Evolutionary conservation across 1,139 yeast genomes (phyloP), one percentile per base, ranked within the genome.

Genomic region (Pichiaceae sp.): DNA sequence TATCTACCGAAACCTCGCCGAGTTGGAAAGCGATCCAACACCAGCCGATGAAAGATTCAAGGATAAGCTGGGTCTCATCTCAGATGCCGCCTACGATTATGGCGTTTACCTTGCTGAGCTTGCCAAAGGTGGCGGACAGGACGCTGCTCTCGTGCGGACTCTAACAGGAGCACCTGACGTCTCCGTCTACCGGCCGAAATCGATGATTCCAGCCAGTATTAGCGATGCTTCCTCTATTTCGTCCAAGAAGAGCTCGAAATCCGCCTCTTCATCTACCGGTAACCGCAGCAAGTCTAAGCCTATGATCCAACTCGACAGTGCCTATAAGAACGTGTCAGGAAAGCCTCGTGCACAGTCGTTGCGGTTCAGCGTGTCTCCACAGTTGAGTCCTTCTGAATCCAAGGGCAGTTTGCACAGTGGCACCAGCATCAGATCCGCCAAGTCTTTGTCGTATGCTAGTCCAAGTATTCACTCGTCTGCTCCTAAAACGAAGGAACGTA

Each of bases 121-220:
- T 11, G 61, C 58, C 2, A 50, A 42, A 33, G 31, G 38, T 14
- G 59, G 59, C 9, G 58, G 55, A 12, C 53, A 52, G 33, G 52
- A 53, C 17, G 56, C 59, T 1, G 43, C 48, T 29, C 37, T 57
- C n/a, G 57, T 57, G 19, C 48, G 62, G 26, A 52, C 56, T 0
- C 38, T 56, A 19, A 56, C 61, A 1, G 61, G 56, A 11, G 62
- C 60, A 1, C 62, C 62, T 2, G 57, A 50, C 31, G 47, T 47
- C 14, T 34, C 36, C 11, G 45, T 38, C 26, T 44, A 45, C 24
- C 36, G 36, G 16, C 39, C 45, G 8, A 49, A 43, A 36, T 53
- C 57, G 17, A 46, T 53, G 53, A 38, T 52, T 14, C 35, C 52
- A 18, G 54, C 48, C 32, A 44, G 40, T 29, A 31, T 34, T n/a